Evolutionary conservation across 176 grass and related monocot genomes (phyloP), one percentile per base, ranked within the genome.

Genomic region (Alopecurus myosuroides): DNA sequence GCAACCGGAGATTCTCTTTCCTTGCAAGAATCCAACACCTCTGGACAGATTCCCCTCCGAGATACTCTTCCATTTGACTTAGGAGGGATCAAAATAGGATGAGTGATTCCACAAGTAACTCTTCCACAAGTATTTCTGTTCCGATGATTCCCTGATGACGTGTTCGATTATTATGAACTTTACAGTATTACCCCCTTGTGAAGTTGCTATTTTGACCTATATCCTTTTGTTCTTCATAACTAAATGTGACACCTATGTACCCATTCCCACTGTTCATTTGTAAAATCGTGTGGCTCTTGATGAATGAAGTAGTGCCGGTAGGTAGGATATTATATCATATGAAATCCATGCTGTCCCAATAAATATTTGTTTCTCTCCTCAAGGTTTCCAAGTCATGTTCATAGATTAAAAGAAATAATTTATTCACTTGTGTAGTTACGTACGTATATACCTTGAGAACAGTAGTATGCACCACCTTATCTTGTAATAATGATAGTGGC

Each of bases 21-120:
- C 81, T 83, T 86, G 81, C 77, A 86, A 88, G 90, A 88, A 92
- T 86, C 88, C 60, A 84, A 76, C 61, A 81, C 35, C 57, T 77
- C 9, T 70, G 8, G 30, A 78, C 64, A 44, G 66, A 88, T 94
- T 81, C 90, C 53, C 40, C 53, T 48, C 12, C 5, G 33, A 87
- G 86, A 91, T 78, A 74, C 86, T 87, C 14, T 83, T 84, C 28
- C 44, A 48, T 81, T 30, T 20, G 35, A 70, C 65, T 56, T 39
- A 52, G 64, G 19, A 82, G 0, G 22, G 6, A 55, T 39, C 63
- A 18, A 71, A 26, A 19, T 50, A 18, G 22, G 50, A 57, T 33
- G 18, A 33, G 48, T 60, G 10, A 2, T 77, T 12, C 20, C 64
- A 33, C 35, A 48, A 87, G 60, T 20, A 62, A 41, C 29, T 15